Percentiles rank a stretch among this genome's conserved stretches.
Conservation (phyloP, 2,329 filamentous ascomycete genomes). For the Alternaria conjuncta region DNA sequence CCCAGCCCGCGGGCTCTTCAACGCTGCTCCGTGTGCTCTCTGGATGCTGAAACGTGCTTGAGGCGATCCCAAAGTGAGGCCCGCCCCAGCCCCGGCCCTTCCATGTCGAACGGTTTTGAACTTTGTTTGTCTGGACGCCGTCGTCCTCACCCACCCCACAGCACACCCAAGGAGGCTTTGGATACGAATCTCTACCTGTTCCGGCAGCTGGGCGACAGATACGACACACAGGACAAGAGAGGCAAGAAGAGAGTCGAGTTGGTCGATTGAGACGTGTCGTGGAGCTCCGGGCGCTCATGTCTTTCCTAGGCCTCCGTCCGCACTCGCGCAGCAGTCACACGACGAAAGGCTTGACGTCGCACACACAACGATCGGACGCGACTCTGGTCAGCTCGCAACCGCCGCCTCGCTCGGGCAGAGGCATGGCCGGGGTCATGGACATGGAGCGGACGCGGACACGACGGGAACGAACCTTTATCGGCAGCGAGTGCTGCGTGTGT, state of each 20-base stretch:
- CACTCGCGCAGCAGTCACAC: slow-evolving; percentile 44
- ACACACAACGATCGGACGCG: slow-evolving; percentile 30
- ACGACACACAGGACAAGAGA: slow-evolving; percentile 35
- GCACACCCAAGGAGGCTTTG: slow-evolving; percentile 28
- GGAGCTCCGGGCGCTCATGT: slow-evolving; percentile 50
- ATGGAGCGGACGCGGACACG: slow-evolving; percentile 79
- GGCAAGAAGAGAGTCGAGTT: slow-evolving; percentile 45
- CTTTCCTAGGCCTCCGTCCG: slow-evolving; percentile 49
- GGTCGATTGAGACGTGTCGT: slow-evolving; percentile 39
- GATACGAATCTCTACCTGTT: slow-evolving; percentile 45
- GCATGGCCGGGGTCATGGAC: slow-evolving; percentile 71
- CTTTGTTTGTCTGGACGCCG: slow-evolving; percentile 41
- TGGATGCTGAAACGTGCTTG: slow-evolving; percentile 50
- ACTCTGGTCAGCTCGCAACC: slow-evolving; percentile 31
- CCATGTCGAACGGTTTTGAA: slow-evolving; percentile 47
- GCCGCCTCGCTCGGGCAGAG: slow-evolving; percentile 46
- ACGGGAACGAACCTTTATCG: slow-evolving; percentile 92
- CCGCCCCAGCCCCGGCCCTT: slow-evolving; percentile 33
- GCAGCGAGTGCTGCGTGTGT: slow-evolving; percentile 92
- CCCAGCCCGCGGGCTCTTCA: slow-evolving; percentile 30
- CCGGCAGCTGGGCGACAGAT: slow-evolving; percentile 37
- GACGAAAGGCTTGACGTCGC: slow-evolving; percentile 27
- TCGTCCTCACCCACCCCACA: slow-evolving; percentile 28
- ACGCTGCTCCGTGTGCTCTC: slow-evolving; percentile 35
- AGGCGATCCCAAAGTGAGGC: slow-evolving; percentile 45